Percentiles rank a stretch among this genome's conserved stretches.
These are phyloP conservation scores for Rhodotorula graminis DNA, from an alignment of 768 basidiomycete genomes.

Conservation along the genomic window DNA sequence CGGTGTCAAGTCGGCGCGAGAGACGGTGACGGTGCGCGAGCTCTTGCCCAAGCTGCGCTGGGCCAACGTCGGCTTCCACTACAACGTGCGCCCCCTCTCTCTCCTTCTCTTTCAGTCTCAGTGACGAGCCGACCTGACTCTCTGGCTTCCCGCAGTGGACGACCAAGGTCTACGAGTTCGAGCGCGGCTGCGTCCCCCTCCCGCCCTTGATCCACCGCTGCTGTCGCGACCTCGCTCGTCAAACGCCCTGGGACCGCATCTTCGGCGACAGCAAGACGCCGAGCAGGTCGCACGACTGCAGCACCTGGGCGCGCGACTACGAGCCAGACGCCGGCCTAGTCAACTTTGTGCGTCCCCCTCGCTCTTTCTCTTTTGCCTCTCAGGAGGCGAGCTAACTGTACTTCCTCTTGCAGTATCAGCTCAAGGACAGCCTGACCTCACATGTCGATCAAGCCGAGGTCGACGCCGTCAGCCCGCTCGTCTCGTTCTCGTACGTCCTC, in stretches of 20 bases:
- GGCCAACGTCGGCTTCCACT: constrained; percentile 93
- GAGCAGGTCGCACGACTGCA: constrained; percentile 59
- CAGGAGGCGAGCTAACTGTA: not conserved
- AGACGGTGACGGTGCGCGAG: constrained; percentile 42
- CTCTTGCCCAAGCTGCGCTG: constrained; percentile 77
- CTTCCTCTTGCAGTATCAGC: constrained; percentile 45
- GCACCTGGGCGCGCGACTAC: constrained; percentile 69
- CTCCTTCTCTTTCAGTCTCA: not conserved
- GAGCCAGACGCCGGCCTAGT: constrained; percentile 94
- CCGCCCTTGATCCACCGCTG: constrained; percentile 56
- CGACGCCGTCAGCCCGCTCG: constrained; percentile 82
- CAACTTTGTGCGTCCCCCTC: constrained; percentile 85
- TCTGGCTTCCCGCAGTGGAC: constrained; percentile 61
- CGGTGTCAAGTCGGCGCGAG: not conserved
- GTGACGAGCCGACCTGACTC: not conserved
- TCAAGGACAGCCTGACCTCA: constrained; percentile 78
- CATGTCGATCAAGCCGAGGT: constrained; percentile 97
- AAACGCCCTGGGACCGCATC: constrained; percentile 67
- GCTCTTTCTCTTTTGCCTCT: not conserved
- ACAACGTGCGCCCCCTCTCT: constrained; percentile 52
- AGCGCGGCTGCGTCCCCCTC: constrained; percentile 62
- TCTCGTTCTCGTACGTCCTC: constrained; percentile 72
- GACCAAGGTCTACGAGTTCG: constrained; percentile 88
- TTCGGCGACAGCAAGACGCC: constrained; percentile 43
- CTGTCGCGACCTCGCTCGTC: constrained; percentile 61